phyloP scores from a whole-genome alignment of 2,329 filamentous ascomycete species.

The Aspergillus floridensis region DNA sequence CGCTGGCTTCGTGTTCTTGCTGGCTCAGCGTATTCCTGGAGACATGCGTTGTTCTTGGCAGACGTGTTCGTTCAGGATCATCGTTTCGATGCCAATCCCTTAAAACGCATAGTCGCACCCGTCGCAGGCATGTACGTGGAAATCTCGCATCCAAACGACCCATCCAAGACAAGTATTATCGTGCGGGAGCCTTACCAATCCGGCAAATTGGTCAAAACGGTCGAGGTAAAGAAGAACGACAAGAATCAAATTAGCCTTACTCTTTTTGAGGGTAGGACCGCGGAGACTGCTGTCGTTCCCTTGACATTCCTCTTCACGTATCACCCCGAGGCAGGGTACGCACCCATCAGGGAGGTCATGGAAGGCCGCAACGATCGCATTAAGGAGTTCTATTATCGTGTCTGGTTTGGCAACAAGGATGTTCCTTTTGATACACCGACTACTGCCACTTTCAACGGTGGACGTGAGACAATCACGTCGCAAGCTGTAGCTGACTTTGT shows the following conservation, averaged over 20 bases:
- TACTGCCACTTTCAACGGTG: constrained; percentile 85
- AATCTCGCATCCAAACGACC: constrained; percentile 76
- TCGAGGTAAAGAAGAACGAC: constrained; percentile 74
- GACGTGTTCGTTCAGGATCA: constrained; percentile 94
- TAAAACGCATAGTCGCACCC: constrained; percentile 86
- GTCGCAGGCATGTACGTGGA: constrained; percentile 85
- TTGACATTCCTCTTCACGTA: constrained; percentile 88
- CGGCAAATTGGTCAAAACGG: constrained; percentile 82
- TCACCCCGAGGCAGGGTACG: constrained; percentile 91
- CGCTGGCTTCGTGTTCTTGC: constrained; percentile 87
- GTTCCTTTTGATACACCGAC: constrained; percentile 82
- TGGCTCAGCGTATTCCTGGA: constrained; percentile 83
- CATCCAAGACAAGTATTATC: constrained; percentile 76
- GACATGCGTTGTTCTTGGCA: constrained; percentile 88
- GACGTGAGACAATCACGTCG: constrained; percentile 78
- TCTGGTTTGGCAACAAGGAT: constrained; percentile 89
- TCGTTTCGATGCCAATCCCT: constrained; percentile 95
- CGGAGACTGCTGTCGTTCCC: constrained; percentile 75
- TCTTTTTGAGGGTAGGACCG: constrained; percentile 90
- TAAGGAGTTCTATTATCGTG: constrained; percentile 98
- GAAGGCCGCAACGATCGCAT: constrained; percentile 92
- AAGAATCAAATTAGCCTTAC: constrained; percentile 81
- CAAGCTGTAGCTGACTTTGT: constrained; percentile 98
- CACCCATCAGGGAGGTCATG: constrained; percentile 98
- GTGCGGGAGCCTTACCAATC: constrained; percentile 84